A percentile compares a stretch with the other conserved stretches of the same genome.
phyloP scores from a whole-genome alignment of 2,329 filamentous ascomycete species.

The Ascosphaera aggregata region DNA sequence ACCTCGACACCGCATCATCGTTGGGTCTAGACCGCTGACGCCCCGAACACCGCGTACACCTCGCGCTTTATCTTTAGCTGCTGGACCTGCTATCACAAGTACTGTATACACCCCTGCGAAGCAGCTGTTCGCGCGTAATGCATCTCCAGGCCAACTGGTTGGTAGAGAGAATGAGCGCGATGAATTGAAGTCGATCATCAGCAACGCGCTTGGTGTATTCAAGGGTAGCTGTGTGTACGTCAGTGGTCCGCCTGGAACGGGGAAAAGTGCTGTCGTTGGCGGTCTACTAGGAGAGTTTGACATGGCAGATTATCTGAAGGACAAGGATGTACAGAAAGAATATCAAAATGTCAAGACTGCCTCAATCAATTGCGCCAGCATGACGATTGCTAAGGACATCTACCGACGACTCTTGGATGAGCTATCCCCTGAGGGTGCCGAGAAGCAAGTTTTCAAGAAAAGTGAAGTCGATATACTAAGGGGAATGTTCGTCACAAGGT shows the following conservation, averaged over 20 bases:
- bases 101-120: slow-evolving; percentile 74
- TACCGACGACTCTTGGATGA: slow-evolving; percentile 55
- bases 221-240: slow-evolving; percentile 75
- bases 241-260: slow-evolving; percentile 85
- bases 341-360: slow-evolving; percentile 33
- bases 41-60: slow-evolving; percentile 51
- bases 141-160: slow-evolving; percentile 49
- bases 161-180: slow-evolving; percentile 48
- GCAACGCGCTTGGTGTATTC: slow-evolving; percentile 33
- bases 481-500: slow-evolving; percentile 42
- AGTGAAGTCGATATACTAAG: slow-evolving; percentile 46
- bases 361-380: slow-evolving; percentile 93
- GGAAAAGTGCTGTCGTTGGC: slow-evolving; percentile 83
- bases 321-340: slow-evolving; percentile 11
- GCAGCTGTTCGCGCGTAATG: slow-evolving; percentile 64
- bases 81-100: slow-evolving; percentile 38
- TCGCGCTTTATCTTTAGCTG: slow-evolving; percentile 24
- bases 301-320: slow-evolving; percentile 8
- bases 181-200: slow-evolving; percentile 46
- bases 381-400: slow-evolving; percentile 69
- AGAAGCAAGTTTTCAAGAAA: slow-evolving; percentile 37
- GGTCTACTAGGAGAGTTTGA: slow-evolving; percentile 45
- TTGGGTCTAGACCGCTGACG: slow-evolving; percentile 50
- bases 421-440: slow-evolving; percentile 34
- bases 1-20: slow-evolving; percentile 62